These are phyloP conservation scores for Aechmea fasciata DNA, from an alignment of 176 grass and related monocot genomes.

Conservation along the genomic window DNA sequence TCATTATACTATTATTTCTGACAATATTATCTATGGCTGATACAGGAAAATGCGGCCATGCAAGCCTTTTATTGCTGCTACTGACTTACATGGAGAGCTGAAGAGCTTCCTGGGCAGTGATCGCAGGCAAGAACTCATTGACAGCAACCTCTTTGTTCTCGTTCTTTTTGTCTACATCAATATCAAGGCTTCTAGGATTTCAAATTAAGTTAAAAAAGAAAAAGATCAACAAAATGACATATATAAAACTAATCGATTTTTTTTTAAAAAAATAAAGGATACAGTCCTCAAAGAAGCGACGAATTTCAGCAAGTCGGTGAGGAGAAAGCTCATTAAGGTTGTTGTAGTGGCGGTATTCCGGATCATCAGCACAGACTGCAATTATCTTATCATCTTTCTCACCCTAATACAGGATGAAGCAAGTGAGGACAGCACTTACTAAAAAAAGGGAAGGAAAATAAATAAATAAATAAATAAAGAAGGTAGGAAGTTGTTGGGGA, in stretches of 20 bases:
- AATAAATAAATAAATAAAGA: too few relatives aligned
- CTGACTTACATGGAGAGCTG: slow-evolving; percentile 40
- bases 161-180: slow-evolving; percentile 5
- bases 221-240: neutral
- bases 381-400: slow-evolving; percentile 61
- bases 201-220: neutral
- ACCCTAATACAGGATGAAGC: slow-evolving; percentile 6
- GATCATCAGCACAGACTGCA: slow-evolving; percentile 49
- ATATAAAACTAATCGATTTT: too few relatives aligned
- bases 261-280: neutral
- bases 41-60: too few relatives aligned
- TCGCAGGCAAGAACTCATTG: slow-evolving; percentile 32
- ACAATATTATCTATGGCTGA: too few relatives aligned
- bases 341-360: slow-evolving; percentile 38
- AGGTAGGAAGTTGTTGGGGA: too few relatives aligned
- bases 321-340: slow-evolving; percentile 47
- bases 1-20: too few relatives aligned
- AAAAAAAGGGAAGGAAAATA: neutral
- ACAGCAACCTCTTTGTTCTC: slow-evolving; percentile 12
- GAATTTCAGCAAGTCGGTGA: slow-evolving; percentile 49
- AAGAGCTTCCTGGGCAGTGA: slow-evolving; percentile 31
- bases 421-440: neutral
- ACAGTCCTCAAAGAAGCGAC: slow-evolving; percentile 59
- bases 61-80: neutral
- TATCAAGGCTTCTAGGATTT: neutral